These are phyloP conservation scores for Dryadomyces sulphureus DNA, from an alignment of 2,329 filamentous ascomycete species.

Conservation along the genomic window DNA sequence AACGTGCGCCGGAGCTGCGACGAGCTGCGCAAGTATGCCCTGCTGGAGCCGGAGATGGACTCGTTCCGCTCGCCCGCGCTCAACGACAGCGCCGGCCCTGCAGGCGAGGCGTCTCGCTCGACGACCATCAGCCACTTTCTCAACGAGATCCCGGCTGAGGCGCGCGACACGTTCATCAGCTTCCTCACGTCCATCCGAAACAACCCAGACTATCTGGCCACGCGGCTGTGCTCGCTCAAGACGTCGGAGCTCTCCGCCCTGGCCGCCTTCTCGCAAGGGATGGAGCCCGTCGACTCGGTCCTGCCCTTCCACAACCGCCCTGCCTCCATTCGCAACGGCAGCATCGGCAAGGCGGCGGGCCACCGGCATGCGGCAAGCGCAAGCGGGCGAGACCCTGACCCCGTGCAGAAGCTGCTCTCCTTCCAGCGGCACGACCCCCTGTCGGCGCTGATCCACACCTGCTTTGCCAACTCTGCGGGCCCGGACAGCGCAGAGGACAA, in stretches of 20 bases:
- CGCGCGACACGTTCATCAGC: conserved; percentile 59
- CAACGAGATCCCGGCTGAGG: conserved; percentile 60
- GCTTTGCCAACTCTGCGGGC: conserved; percentile 75
- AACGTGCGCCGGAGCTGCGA: conserved; percentile 68
- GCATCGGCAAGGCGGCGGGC: conserved; percentile 2
- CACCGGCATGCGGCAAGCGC: not conserved
- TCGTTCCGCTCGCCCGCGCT: conserved; percentile 35
- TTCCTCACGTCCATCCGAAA: conserved; percentile 73
- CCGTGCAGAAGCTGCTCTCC: conserved; percentile 71
- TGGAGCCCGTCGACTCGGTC: conserved; percentile 73
- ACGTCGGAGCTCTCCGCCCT: conserved; percentile 64
- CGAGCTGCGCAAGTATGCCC: conserved; percentile 53
- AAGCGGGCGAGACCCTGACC: conserved; percentile 14
- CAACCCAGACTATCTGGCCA: conserved; percentile 77
- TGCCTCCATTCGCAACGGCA: conserved; percentile 27
- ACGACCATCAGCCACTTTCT: conserved; percentile 38
- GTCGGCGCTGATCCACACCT: conserved; percentile 72
- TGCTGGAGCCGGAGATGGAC: conserved; percentile 60
- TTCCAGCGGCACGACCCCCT: conserved; percentile 83
- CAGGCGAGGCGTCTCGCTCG: conserved; percentile 12
- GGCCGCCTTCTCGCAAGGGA: conserved; percentile 60
- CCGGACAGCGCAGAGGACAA: conserved; percentile 70
- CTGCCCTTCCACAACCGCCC: conserved; percentile 48
- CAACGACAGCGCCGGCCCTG: conserved; percentile 35
- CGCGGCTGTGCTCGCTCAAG: conserved; percentile 61